Conservation (phyloP, 2,329 filamentous ascomycete genomes). For the Clarireedia hainanense region DNA sequence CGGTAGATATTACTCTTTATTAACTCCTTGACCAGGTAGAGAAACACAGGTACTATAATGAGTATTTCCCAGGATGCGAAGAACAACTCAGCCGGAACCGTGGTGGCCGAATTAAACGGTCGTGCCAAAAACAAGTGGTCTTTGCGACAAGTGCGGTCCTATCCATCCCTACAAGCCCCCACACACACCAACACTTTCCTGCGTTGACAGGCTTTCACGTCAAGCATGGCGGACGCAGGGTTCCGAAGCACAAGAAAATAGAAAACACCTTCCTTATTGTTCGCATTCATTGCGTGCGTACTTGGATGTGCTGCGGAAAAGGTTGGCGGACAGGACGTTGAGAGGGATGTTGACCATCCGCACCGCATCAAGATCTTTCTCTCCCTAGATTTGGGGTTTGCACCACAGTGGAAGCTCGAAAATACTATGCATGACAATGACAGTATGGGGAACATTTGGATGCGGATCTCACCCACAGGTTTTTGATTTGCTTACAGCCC, state of each 20-base stretch:
- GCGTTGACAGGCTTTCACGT: constrained; percentile 15
- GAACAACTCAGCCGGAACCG: neutral
- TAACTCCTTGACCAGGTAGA: neutral
- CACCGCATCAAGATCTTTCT: too few relatives aligned
- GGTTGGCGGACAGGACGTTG: too few relatives aligned
- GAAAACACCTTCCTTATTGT: neutral
- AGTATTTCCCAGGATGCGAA: neutral
- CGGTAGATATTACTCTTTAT: neutral
- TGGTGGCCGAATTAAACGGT: neutral
- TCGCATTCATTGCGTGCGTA: neutral
- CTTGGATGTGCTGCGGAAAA: too few relatives aligned
- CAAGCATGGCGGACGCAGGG: constrained; percentile 15
- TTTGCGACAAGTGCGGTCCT: constrained; percentile 2
- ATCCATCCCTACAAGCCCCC: constrained; percentile 9
- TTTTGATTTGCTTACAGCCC: constrained; percentile 16
- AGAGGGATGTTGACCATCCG: too few relatives aligned
- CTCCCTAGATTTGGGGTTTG: neutral
- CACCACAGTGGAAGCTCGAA: neutral
- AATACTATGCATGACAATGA: neutral
- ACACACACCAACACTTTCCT: constrained; percentile 2
- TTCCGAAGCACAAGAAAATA: constrained; percentile 12
- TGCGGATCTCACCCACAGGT: neutral
- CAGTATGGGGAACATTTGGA: neutral
- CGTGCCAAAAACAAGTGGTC: constrained; percentile 3
- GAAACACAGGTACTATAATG: neutral